A percentile compares a stretch with the other conserved stretches of the same genome.
Evolutionary conservation across 106 monocot genomes (phyloP).

Genomic region (Chionographis japonica): DNA sequence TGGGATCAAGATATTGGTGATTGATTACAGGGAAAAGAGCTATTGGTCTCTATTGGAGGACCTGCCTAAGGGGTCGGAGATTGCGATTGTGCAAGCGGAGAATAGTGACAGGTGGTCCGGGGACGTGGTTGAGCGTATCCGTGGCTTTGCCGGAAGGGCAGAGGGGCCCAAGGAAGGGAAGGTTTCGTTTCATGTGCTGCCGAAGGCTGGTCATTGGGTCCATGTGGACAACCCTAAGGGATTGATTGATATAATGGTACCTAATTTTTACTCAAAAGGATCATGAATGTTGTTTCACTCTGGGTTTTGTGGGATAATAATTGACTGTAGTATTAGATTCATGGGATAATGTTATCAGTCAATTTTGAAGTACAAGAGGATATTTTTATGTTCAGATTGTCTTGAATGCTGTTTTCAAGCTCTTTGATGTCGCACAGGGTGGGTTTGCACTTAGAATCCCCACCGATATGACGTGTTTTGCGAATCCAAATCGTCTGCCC

Average conservation of each 20-base stretch:
- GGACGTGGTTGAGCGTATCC: constrained; percentile 36
- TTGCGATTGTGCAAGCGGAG: constrained; percentile 74
- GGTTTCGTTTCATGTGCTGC: constrained; percentile 62
- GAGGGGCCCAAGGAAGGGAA: constrained; percentile 44
- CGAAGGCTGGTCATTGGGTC: constrained; percentile 93
- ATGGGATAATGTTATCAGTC: too few relatives aligned
- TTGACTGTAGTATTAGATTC: too few relatives aligned
- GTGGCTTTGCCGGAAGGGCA: constrained; percentile 27
- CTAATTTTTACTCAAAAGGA: constrained; percentile 42
- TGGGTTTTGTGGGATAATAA: too few relatives aligned
- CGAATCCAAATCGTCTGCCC: too few relatives aligned
- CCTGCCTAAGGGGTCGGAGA: constrained; percentile 74
- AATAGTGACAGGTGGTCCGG: constrained; percentile 79
- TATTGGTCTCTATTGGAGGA: constrained; percentile 84
- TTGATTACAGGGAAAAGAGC: constrained; percentile 47
- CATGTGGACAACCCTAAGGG: constrained; percentile 95
- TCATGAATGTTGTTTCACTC: too few relatives aligned
- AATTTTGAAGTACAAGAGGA: too few relatives aligned
- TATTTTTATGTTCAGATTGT: too few relatives aligned
- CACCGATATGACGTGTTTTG: too few relatives aligned
- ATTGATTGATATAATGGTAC: constrained; percentile 81
- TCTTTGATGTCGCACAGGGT: too few relatives aligned
- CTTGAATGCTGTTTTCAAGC: too few relatives aligned
- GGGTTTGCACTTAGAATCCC: too few relatives aligned
- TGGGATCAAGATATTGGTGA: neutral